Evolutionary conservation across 495 filamentous ascomycete genomes (phyloP), one percentile per base, ranked within the genome.

Genomic region (Neurospora cerealis): DNA sequence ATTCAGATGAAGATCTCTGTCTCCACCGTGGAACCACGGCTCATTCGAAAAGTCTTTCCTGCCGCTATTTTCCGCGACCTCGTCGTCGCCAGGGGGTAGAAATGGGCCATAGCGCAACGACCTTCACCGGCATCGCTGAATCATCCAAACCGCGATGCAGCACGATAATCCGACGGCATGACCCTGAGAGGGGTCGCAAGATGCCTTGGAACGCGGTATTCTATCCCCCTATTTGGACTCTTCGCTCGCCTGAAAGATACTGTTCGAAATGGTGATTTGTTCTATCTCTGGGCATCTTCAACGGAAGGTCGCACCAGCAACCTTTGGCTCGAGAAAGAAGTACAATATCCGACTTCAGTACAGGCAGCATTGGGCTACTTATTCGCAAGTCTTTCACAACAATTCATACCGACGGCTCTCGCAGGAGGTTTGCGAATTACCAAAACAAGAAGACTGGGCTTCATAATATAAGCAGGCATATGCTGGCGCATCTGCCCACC

Each of bases 1-100:
- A 79, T 80, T 80, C 41, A 73, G 78, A 79, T 75, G 77, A 81
- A 77, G 81, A 83, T 83, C 81, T 74, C 74, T 75, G 75, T 74
- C 81, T 76, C 78, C 81, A 74, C 81, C 78, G 48, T 70, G 37
- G 69, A 71, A 75, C 46, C 73, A 71, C 73, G 69, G 69, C 77
- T 78, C 73, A 72, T 76, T 78, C 75, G 78, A 75, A 75, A 72
- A 78, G 70, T 39, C 66, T 38, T 44, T 73, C 62, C 74, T 80
- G 73, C 74, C 73, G 70, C 70, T 71, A 72, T 74, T 75, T 74
- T 77, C 74, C 73, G 74, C 78, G 73, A 74, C 75, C 71, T 69
- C 75, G 72, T 60, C 74, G 70, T 72, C 40, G 71, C 44, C 69
- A 54, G 72, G 70, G 62, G 66, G 69, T 15, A 32, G 40, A 34